Evolutionary conservation across 1,284 basidiomycete species (phyloP), one percentile per base, ranked within the genome.

Genomic region (Vanrija humicola): DNA sequence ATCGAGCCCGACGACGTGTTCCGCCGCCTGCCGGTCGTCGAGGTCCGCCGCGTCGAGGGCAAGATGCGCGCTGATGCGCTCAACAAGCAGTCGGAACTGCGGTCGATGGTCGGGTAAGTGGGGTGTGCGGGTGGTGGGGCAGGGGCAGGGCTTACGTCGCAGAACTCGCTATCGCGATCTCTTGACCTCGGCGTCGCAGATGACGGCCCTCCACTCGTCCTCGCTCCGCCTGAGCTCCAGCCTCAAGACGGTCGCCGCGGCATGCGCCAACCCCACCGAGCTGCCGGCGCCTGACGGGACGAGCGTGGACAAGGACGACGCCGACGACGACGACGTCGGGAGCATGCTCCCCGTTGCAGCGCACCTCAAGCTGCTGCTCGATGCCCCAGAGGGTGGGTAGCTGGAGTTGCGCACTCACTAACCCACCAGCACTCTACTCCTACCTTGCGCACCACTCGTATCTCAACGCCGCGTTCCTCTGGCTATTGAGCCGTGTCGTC

Each of bases 151-250:
- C 54, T 54, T 49, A 46, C 45, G 5, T 19, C 4, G 42, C 75
- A 93, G 92, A 74, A 92, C 95, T 81, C 86, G 92, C 60, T 96
- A 97, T 77, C 86, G 93, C 49, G 93, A 97, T 75, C 82, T 96
- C 21, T 80, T 97, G 18, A 88, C 92, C 65, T 90, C 92, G 0
- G 93, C 92, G 0, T 85, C 89, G 1, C 90, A 90, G 9, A 94
- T 94, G 50, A 87, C 90, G 29, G 81, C 73, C 4, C 61, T 76
- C 16, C 76, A 74, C 58, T 82, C 80, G 42, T 79, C 80, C 29
- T 75, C 80, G 69, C 56, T 85, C 78, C 57, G 69, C 21, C 61
- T 77, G n/a, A 73, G 73, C 5, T 42, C 74, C 62, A 38, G 79
- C 60, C 62, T 78, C 29, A 58, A 68, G 25, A 61, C 65, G 5